These are phyloP conservation scores for Coemansia guatemalensis DNA, from an alignment of 192 early-diverging fungal genomes.

Conservation along the genomic window DNA sequence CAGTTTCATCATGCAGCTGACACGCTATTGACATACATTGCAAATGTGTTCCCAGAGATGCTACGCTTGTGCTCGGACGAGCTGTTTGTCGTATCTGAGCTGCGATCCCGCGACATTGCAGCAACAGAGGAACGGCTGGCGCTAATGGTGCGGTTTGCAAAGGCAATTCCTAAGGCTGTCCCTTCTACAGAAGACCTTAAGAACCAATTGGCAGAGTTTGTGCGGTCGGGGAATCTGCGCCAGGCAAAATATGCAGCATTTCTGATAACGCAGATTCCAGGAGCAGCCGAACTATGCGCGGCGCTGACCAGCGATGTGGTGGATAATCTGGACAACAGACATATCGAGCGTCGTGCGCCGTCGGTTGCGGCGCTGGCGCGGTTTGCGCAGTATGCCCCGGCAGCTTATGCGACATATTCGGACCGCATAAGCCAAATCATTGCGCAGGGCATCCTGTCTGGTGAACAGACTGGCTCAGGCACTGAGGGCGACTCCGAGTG, in stretches of 20 bases:
- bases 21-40: constrained; percentile 24
- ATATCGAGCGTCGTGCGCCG: constrained; percentile 26
- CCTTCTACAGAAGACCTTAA: constrained; percentile 34
- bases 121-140: constrained; percentile 32
- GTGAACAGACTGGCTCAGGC: not conserved
- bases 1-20: constrained; percentile 26
- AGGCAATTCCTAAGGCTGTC: constrained; percentile 59
- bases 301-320: constrained; percentile 54
- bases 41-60: constrained; percentile 47
- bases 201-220: constrained; percentile 49
- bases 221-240: constrained; percentile 55
- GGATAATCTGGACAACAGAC: constrained; percentile 30
- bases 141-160: constrained; percentile 71
- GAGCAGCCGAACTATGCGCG: constrained; percentile 50
- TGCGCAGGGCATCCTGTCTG: constrained; percentile 50
- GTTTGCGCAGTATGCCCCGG: constrained; percentile 59
- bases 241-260: constrained; percentile 75
- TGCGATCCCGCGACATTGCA: constrained; percentile 8
- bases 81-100: constrained; percentile 36
- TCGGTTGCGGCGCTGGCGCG: constrained; percentile 61
- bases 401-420: constrained; percentile 56
- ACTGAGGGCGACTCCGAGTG: constrained; percentile 56
- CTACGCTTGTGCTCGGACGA: constrained; percentile 30
- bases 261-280: constrained; percentile 62
- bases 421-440: constrained; percentile 58